Evolutionary conservation across 2,329 filamentous ascomycete genomes (phyloP).

Genomic region (Colletotrichum sp.): DNA sequence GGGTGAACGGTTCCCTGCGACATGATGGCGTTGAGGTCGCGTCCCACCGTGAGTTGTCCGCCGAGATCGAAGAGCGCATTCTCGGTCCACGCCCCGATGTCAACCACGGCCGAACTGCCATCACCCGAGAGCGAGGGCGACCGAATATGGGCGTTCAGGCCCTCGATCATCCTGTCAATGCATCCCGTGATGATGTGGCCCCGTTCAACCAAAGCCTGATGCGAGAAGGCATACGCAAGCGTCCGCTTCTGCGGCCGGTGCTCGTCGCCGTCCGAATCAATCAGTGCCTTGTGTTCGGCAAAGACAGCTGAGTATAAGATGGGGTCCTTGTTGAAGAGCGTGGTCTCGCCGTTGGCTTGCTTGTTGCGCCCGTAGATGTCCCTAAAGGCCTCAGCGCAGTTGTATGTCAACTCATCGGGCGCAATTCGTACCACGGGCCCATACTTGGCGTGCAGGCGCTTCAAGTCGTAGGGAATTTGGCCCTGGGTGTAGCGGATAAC

Average conservation of each 20-base stretch:
- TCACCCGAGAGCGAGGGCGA: background rate
- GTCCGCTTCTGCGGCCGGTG: background rate
- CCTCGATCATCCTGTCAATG: background rate
- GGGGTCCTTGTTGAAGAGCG: background rate
- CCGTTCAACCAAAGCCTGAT: background rate
- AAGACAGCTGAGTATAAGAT: background rate
- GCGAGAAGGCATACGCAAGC: background rate
- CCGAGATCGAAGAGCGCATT: background rate
- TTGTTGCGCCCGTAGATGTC: constrained; percentile 39
- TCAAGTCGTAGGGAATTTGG: background rate
- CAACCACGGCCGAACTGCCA: background rate
- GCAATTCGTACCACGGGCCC: constrained; percentile 41
- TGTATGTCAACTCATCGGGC: constrained; percentile 31
- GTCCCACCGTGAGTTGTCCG: background rate
- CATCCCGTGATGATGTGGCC: background rate
- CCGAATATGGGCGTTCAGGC: background rate
- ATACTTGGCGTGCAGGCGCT: constrained; percentile 24
- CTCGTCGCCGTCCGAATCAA: background rate
- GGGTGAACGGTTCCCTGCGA: background rate
- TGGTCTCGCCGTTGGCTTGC: background rate
- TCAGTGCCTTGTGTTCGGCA: background rate
- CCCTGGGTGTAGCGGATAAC: background rate
- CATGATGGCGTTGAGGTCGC: background rate
- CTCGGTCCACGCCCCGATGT: background rate
- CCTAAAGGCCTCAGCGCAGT: constrained; percentile 38